Base-by-base conservation (phyloP, 202 grass and related monocot genomes). In the Hordeum pubiflorum region DNA sequence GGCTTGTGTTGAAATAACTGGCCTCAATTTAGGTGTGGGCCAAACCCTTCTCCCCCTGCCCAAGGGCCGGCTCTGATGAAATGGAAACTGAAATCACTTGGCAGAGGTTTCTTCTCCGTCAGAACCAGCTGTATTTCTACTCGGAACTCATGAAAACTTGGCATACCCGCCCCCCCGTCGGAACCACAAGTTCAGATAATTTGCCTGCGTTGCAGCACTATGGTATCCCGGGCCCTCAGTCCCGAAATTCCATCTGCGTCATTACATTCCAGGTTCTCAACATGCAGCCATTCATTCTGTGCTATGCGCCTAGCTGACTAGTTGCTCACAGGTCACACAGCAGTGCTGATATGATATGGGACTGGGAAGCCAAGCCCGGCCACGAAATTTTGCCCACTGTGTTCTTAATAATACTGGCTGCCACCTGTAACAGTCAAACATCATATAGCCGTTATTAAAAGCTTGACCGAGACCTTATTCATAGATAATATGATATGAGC, bases 121-220 rank as follows among this genome's bases (percentile, higher is more conserved):
- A 56, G 69, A 55, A 27, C 22, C 68, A 80, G 31, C 61, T 68
- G 48, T 79, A 58, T 32, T 46, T 52, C 72, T 68, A 74, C 81
- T 84, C 81, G 69, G 76, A 27, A 80, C 61, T 84, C 61, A 55
- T 80, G 76, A 80, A 75, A 75, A 67, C 38, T 72, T 46, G 13
- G 44, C 13, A 48, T 48, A 17, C 44, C 44, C 44, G 17, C 44
- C 44, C 15, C 5, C 14, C 17, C 14, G 44, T 14, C 11, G 41
- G 11, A 41, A 44, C 41, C 12, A 44, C 41, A 11, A 44, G 41
- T 84, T 54, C 50, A 80, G 76, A 68, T 68, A 59, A 48, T 34
- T 15, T 61, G 72, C 55, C 32, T 60, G 27, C 1, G 13, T 23
- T 4, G 10, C 63, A 10, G 52, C 23, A 15, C 3, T 62, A 76